Conservation (phyloP, 805 yeast species). For the Yamadazyma endophytica region DNA sequence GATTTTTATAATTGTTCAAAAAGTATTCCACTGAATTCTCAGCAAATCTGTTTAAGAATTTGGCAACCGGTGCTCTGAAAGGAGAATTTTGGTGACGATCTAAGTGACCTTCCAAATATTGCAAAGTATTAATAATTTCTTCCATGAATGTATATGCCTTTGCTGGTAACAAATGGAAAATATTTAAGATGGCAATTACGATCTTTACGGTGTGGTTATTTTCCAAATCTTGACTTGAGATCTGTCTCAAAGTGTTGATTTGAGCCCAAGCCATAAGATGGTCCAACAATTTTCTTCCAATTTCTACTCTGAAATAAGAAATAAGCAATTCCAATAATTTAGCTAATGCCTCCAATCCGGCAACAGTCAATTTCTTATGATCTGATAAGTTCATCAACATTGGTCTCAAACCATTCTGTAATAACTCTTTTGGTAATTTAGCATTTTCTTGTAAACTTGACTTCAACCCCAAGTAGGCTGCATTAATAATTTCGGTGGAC, state of each 20-base stretch:
- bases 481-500: conserved; percentile 83
- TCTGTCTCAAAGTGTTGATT: conserved; percentile 66
- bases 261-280: conserved; percentile 97
- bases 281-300: conserved; percentile 87
- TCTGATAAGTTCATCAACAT: conserved; percentile 94
- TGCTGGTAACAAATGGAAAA: conserved; percentile 87
- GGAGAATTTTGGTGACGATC: conserved; percentile 86
- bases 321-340: conserved; percentile 79
- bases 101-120: conserved; percentile 73
- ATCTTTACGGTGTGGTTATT: conserved; percentile 81
- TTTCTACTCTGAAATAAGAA: conserved; percentile 93
- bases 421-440: conserved; percentile 85
- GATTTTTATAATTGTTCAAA: conserved; percentile 56
- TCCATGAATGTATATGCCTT: conserved; percentile 90
- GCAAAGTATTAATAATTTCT: conserved; percentile 72
- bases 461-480: conserved; percentile 86
- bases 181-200: conserved; percentile 83
- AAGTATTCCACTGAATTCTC: conserved; percentile 70
- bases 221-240: conserved; percentile 75
- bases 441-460: conserved; percentile 80
- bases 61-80: conserved; percentile 85
- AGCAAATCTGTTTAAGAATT: conserved; percentile 79
- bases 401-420: conserved; percentile 95
- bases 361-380: conserved; percentile 82
- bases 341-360: conserved; percentile 89